Evolutionary conservation across 495 filamentous ascomycete genomes (phyloP).

Genomic region (Penicillium coprophilum): DNA sequence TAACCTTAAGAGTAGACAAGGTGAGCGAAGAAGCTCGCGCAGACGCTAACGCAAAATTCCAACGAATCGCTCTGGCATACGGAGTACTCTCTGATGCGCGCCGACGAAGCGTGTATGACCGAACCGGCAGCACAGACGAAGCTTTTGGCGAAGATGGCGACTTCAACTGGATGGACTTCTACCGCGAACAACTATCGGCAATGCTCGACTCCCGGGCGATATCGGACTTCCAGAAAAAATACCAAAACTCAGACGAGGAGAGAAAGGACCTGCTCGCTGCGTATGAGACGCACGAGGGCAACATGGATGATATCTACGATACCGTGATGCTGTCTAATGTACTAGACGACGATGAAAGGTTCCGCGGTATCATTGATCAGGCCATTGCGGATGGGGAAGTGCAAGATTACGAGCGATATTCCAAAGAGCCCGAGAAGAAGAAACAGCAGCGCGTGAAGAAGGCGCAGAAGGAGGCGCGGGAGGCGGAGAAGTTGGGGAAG

Average conservation of each 20-base stretch:
- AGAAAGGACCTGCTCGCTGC: slow-evolving; percentile 69
- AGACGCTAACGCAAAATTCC: slow-evolving; percentile 75
- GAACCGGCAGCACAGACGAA: slow-evolving; percentile 82
- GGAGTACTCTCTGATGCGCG: slow-evolving; percentile 80
- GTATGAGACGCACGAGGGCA: slow-evolving; percentile 66
- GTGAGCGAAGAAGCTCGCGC: slow-evolving; percentile 60
- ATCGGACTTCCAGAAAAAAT: slow-evolving; percentile 66
- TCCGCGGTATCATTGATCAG: slow-evolving; percentile 72
- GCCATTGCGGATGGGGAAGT: slow-evolving; percentile 72
- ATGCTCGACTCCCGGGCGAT: slow-evolving; percentile 68
- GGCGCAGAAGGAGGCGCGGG: slow-evolving; percentile 64
- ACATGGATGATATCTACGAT: slow-evolving; percentile 74
- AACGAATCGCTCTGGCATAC: slow-evolving; percentile 89
- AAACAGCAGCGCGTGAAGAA: slow-evolving; percentile 61
- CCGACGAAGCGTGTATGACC: slow-evolving; percentile 80
- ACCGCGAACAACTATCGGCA: slow-evolving; percentile 73
- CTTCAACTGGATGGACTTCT: slow-evolving; percentile 90
- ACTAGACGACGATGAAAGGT: slow-evolving; percentile 82
- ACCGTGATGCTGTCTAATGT: slow-evolving; percentile 81
- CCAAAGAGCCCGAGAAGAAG: slow-evolving; percentile 65
- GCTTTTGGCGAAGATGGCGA: slow-evolving; percentile 69
- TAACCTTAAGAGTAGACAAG: slow-evolving; percentile 58
- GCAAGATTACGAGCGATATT: slow-evolving; percentile 64
- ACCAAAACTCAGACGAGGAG: slow-evolving; percentile 89
- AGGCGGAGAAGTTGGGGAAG: slow-evolving; percentile 71